Conservation (phyloP, 1,284 basidiomycete species). For the Caloboletus firmus region DNA sequence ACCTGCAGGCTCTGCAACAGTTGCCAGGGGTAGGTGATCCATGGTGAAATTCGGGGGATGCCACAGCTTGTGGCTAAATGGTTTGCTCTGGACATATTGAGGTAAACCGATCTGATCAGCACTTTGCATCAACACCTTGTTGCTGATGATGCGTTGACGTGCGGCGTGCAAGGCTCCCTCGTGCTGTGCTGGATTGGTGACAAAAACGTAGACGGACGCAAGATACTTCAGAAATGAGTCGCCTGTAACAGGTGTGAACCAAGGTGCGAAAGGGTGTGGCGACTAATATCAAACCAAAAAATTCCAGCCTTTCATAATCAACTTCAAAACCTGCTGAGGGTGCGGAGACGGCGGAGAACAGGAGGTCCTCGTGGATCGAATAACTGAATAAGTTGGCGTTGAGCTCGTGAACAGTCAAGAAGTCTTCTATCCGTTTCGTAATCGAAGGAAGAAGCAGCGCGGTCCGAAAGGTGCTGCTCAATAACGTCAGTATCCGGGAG, state of each 20-base stretch:
- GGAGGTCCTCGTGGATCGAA: constrained; percentile 54
- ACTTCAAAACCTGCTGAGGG: constrained; percentile 64
- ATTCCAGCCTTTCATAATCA: constrained; percentile 79
- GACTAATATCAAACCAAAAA: constrained; percentile 55
- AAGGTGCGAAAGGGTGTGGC: constrained; percentile 11
- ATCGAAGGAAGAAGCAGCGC: constrained; percentile 71
- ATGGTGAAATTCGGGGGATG: constrained; percentile 49
- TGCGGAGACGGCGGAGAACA: constrained; percentile 66
- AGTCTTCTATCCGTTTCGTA: constrained; percentile 64
- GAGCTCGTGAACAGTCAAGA: constrained; percentile 72
- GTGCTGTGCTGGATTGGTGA: constrained; percentile 56
- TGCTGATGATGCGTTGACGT: constrained; percentile 70
- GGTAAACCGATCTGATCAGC: constrained; percentile 61
- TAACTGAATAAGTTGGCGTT: constrained; percentile 68
- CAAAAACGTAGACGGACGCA: constrained; percentile 70
- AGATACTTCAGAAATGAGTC: constrained; percentile 81
- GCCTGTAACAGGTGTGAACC: constrained; percentile 44
- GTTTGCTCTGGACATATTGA: constrained; percentile 67
- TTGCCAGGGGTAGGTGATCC: constrained; percentile 19
- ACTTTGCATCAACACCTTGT: constrained; percentile 58
- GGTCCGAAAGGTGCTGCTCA: constrained; percentile 59
- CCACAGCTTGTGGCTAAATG: constrained; percentile 69
- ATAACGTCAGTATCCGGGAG: constrained; percentile 31
- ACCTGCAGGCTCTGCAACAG: constrained; percentile 20
- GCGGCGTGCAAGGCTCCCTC: constrained; percentile 65